Percentiles rank a stretch among this genome's conserved stretches.
These are phyloP conservation scores for Phytopythium delawarense DNA, from an alignment of 352 stramenopile genomes.

Conservation along the genomic window DNA sequence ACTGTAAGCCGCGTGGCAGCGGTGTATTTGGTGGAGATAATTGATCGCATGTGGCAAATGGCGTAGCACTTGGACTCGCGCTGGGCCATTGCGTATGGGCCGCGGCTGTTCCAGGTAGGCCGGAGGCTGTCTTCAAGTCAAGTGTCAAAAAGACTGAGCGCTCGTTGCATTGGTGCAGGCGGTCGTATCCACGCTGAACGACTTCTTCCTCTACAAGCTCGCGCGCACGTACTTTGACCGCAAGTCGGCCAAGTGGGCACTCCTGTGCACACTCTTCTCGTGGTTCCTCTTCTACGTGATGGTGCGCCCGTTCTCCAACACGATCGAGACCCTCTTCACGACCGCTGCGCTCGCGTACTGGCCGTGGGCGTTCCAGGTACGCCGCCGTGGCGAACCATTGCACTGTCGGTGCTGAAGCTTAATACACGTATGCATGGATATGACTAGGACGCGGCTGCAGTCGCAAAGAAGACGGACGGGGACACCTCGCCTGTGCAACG, in stretches of 20 bases:
- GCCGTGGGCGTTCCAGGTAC: constrained; percentile 71
- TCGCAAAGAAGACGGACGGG: constrained; percentile 35
- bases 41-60: not conserved
- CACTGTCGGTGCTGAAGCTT: too few relatives aligned
- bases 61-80: constrained; percentile 66
- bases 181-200: constrained; percentile 55
- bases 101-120: constrained; percentile 61
- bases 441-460: constrained; percentile 12
- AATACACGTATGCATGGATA: not conserved
- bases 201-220: constrained; percentile 74
- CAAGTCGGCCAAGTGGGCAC: constrained; percentile 56
- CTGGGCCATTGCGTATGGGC: constrained; percentile 79
- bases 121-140: not conserved
- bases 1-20: constrained; percentile 24
- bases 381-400: not conserved
- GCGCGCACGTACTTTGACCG: constrained; percentile 60
- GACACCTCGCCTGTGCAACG: constrained; percentile 15
- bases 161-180: constrained; percentile 22
- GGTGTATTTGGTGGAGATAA: not conserved
- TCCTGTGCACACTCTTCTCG: constrained; percentile 73
- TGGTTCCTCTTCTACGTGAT: constrained; percentile 88
- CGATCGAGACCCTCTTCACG: constrained; percentile 78
- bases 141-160: not conserved
- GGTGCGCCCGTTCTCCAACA: constrained; percentile 86
- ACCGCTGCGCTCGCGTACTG: constrained; percentile 68